phyloP scores from a whole-genome alignment of 306 rosid genomes.

The Trifolium fragiferum region DNA sequence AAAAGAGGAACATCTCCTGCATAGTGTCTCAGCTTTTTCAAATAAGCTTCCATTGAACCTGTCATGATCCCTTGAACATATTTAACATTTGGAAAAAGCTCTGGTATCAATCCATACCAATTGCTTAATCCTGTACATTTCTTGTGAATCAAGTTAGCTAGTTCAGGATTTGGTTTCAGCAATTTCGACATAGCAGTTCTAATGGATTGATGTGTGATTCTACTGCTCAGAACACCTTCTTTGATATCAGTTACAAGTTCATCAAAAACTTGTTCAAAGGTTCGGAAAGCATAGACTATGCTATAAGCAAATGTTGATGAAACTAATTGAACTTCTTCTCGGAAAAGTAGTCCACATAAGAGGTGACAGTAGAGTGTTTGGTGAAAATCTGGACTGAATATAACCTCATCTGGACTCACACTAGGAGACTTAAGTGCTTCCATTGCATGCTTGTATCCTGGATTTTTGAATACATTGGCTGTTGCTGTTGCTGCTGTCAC shows the following conservation, averaged over 20 bases:
- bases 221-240: conserved; percentile 62
- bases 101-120: conserved; percentile 88
- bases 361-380: conserved; percentile 94
- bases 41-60: conserved; percentile 89
- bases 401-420: conserved; percentile 87
- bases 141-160: conserved; percentile 61
- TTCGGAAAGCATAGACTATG: conserved; percentile 73
- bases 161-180: conserved; percentile 79
- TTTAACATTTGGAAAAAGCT: conserved; percentile 80
- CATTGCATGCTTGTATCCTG: conserved; percentile 52
- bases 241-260: conserved; percentile 71
- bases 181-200: conserved; percentile 69
- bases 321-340: conserved; percentile 65
- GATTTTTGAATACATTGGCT: conserved; percentile 64
- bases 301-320: conserved; percentile 55
- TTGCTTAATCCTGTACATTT: conserved; percentile 69
- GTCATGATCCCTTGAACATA: conserved; percentile 90
- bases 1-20: conserved; percentile 73
- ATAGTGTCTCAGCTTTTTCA: conserved; percentile 82
- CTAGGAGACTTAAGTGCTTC: conserved; percentile 56
- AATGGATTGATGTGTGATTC: conserved; percentile 58
- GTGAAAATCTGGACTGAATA: conserved; percentile 82
- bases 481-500: conserved; percentile 86
- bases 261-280: conserved; percentile 82
- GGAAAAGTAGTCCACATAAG: conserved; percentile 74